phyloP scores from a whole-genome alignment of 805 yeast genomes.

The Starmerella vitae region DNA sequence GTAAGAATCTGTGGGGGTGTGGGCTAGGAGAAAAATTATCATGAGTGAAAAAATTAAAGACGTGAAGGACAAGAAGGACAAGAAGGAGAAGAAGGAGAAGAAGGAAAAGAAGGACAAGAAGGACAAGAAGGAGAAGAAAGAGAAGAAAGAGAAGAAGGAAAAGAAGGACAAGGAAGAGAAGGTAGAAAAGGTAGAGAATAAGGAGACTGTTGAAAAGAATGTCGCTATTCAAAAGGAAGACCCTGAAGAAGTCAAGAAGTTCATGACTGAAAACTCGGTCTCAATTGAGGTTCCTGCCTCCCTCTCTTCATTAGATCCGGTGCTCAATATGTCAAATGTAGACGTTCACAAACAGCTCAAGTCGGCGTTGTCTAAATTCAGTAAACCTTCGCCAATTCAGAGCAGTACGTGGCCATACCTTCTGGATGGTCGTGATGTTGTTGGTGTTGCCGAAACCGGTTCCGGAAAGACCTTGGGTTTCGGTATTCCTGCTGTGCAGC shows the following conservation, averaged over 20 bases:
- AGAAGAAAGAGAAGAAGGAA: slow-evolving; percentile 28
- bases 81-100: slow-evolving; percentile 22
- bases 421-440: slow-evolving; percentile 63
- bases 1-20: no score
- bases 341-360: slow-evolving; percentile 43
- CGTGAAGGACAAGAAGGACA: slow-evolving; percentile 18
- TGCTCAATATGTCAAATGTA: slow-evolving; percentile 53
- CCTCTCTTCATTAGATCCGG: slow-evolving; percentile 40
- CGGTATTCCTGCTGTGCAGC: slow-evolving; percentile 90
- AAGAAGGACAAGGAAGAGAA: slow-evolving; percentile 29
- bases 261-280: slow-evolving; percentile 59
- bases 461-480: slow-evolving; percentile 96
- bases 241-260: slow-evolving; percentile 40
- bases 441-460: slow-evolving; percentile 98
- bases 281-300: slow-evolving; percentile 47
- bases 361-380: slow-evolving; percentile 53
- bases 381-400: slow-evolving; percentile 92
- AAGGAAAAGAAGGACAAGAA: slow-evolving; percentile 26
- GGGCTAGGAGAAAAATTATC: no score
- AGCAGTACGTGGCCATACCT: slow-evolving; percentile 89
- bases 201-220: slow-evolving; percentile 28
- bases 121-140: slow-evolving; percentile 24
- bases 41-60: not conserved
- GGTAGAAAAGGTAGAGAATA: slow-evolving; percentile 27
- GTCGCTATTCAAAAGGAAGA: slow-evolving; percentile 24